Evolutionary conservation across 805 yeast species (phyloP), one percentile per base, ranked within the genome.

Genomic region (Kuraishia borneana): DNA sequence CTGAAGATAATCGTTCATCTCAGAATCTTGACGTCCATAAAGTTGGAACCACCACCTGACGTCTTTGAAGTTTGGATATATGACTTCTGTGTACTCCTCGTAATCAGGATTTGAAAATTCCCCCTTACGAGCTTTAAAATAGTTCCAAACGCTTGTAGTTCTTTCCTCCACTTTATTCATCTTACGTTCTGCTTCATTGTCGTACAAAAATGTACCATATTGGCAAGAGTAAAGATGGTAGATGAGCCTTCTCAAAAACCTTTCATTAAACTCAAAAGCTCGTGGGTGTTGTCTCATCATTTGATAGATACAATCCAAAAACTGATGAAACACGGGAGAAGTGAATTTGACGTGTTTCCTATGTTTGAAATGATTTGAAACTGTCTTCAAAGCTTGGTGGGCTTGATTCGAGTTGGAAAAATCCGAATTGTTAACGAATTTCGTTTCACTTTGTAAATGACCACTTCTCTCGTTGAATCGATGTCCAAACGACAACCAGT

Each of bases 321-420:
- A 92, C 50, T 92, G 98, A 46, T 87, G 96, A 58, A 92, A 89
- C 2, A 88, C 73, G 0, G 98, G 98, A 9, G 95, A 82, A n/a
- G 78, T 73, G 36, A 74, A 68, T 41, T 78, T 76, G 33, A 68
- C 45, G 36, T 63, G 71, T 35, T 62, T 63, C 31, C 60, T 61
- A 39, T 64, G 69, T 36, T 66, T 68, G 42, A 70, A 64, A 42
- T 68, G 64, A 41, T 67, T 64, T 34, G 76, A 64, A 17, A 77
- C 61, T 34, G 64, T 65, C 38, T 58, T 63, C 32, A 76, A 51
- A 18, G 70, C 56, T 31, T 56, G 64, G 36, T 60, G 59, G 3
- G 70, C 65, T 33, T 59, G 60, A 30, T 51, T 60, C 18, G 57
- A 49, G 16, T 53, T 43, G 7, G 60, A 44, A 29, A 39, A 50